Evolutionary conservation across 179 eudicot genomes (phyloP).

Genomic region (Carnegiea gigantea): DNA sequence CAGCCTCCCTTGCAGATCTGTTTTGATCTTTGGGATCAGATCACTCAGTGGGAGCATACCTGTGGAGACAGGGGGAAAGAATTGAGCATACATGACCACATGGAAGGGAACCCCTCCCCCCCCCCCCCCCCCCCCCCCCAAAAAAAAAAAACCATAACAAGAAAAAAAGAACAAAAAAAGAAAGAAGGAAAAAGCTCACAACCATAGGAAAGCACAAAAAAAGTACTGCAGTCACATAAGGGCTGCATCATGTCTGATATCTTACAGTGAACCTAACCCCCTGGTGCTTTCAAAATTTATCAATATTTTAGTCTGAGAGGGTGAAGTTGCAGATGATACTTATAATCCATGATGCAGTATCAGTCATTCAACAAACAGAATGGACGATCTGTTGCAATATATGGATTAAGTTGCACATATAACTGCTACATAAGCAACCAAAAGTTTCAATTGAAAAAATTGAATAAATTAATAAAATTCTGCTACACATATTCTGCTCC

Average conservation of each 20-base stretch:
- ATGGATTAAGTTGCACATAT: background rate
- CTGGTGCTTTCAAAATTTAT: background rate
- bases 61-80: constrained; percentile 26
- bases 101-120: background rate
- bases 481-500: background rate
- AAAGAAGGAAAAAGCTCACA: background rate
- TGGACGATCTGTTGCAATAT: background rate
- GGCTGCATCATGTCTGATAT: background rate
- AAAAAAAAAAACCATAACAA: background rate
- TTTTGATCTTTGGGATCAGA: constrained; percentile 56
- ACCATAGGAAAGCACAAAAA: background rate
- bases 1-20: constrained; percentile 59
- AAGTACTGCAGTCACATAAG: background rate
- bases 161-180: too few species aligned
- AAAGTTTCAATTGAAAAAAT: background rate
- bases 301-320: background rate
- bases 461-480: too few species aligned
- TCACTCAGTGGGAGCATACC: constrained; percentile 87
- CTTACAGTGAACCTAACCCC: background rate
- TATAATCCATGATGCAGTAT: too few species aligned
- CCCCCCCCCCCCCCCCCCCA: background rate
- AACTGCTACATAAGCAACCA: background rate
- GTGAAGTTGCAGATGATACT: background rate
- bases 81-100: constrained; percentile 9
- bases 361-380: too few species aligned